These are phyloP conservation scores for Debaryomyces fabryi DNA, from an alignment of 1,139 yeast genomes.

Conservation along the genomic window DNA sequence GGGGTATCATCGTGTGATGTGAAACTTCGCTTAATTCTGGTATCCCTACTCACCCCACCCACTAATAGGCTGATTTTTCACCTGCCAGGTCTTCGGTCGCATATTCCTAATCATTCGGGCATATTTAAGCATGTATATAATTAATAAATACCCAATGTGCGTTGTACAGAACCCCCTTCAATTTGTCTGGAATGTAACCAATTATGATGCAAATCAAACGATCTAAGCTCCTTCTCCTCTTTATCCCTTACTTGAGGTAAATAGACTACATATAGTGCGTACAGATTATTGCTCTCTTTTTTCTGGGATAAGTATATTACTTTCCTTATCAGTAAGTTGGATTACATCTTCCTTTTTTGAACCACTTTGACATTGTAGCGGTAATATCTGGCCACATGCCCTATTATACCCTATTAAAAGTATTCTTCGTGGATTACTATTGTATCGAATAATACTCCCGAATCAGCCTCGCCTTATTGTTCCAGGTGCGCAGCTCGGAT, in stretches of 20 bases:
- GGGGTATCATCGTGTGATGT: constrained; percentile 6
- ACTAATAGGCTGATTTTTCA: not conserved
- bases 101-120: not conserved
- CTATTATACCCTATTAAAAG: not conserved
- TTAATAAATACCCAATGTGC: not conserved
- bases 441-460: not conserved
- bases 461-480: not conserved
- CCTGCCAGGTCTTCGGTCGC: not conserved
- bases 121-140: not conserved
- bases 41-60: not conserved
- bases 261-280: not conserved
- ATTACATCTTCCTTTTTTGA: not conserved
- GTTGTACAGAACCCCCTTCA: not conserved
- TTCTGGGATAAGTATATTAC: not conserved
- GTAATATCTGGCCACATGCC: not conserved
- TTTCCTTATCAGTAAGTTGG: not conserved
- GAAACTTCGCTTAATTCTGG: not conserved
- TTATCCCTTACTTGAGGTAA: not conserved
- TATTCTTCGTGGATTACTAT: not conserved
- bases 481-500: not conserved
- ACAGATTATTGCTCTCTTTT: not conserved
- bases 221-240: not conserved
- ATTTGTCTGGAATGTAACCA: not conserved
- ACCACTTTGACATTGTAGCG: not conserved
- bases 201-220: not conserved